Evolutionary conservation across 2,329 filamentous ascomycete genomes (phyloP), one percentile per base, ranked within the genome.

Genomic region (Aureobasidium sp.): DNA sequence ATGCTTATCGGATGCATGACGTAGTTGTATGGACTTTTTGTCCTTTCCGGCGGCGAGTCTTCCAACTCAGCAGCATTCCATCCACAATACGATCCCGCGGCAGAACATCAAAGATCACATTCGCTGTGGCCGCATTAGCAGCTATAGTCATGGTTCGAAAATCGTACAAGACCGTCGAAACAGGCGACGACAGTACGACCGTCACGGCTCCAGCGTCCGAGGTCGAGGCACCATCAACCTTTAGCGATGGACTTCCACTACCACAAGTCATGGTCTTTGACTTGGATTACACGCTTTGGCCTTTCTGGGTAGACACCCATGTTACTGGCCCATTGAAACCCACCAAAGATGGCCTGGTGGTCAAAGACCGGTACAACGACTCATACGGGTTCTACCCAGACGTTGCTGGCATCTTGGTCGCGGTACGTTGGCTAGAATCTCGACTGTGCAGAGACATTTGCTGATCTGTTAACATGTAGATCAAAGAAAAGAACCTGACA

Each of bases 231-330:
- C 82, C 82, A 4, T 72, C 77, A 16, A 86, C 83, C 13, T 85
- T 87, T 74, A 83, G 76, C 64, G 85, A 87, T 67, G 81, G 84
- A 45, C 82, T 86, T 0, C 89, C 91, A 0, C 82, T 96, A 1
- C 92, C 92, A 0, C 86, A 87, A 64, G 82, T 96, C 67, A 83
- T 97, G 68, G 89, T 94, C 65, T 97, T 97, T 77, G 94, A 97
- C 74, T 85, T 97, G 65, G 93, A 97, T 80, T 97, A 97, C 80
- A 97, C 94, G 0, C 81, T 97, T n/a, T 97, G 93, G 94, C 91
- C 92, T 5, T 97, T 97, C 77, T 97, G 93, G 93, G 87, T 96
- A 49, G 94, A 97, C 78, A 96, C 91, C 3, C 92, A 97, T 75
- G 88, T 94, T 68, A 84, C 85, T 29, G 83, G 86, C 7, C 92